Evolutionary conservation across 352 stramenopile genomes (phyloP).

Genomic region (Phytophthora ramorum): DNA sequence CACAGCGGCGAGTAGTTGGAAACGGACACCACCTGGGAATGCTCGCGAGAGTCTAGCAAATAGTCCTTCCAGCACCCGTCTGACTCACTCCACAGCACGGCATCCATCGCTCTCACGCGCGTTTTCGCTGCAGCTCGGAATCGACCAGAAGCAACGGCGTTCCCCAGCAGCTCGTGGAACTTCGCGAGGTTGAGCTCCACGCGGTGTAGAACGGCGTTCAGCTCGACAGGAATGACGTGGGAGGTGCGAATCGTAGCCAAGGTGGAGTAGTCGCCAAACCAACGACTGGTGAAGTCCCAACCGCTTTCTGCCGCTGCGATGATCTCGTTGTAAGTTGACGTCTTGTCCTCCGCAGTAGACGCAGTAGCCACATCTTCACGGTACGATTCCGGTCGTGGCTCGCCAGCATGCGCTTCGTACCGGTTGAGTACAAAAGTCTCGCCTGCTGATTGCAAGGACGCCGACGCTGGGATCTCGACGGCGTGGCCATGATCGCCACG

Average conservation of each 20-base stretch:
- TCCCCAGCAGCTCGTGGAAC: conserved; percentile 58
- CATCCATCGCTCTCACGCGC: conserved; percentile 64
- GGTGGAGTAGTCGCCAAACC: conserved; percentile 57
- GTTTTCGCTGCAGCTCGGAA: conserved; percentile 27
- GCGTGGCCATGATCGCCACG: conserved; percentile 57
- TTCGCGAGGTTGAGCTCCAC: conserved; percentile 75
- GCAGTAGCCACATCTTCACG: conserved; percentile 69
- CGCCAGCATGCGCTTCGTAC: conserved; percentile 66
- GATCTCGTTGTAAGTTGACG: conserved; percentile 78
- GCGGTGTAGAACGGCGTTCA: conserved; percentile 86
- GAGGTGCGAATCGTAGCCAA: conserved; percentile 63
- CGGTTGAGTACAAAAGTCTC: conserved; percentile 68
- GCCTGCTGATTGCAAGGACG: neutral
- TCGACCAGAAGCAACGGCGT: conserved; percentile 39
- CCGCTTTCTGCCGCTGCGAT: conserved; percentile 84
- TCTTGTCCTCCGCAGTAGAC: conserved; percentile 29
- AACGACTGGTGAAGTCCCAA: conserved; percentile 91
- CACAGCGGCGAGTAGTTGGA: conserved; percentile 81
- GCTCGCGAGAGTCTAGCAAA: conserved; percentile 50
- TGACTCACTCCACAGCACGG: conserved; percentile 69
- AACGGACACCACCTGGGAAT: conserved; percentile 59
- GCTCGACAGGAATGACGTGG: conserved; percentile 78
- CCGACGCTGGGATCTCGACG: conserved; percentile 42
- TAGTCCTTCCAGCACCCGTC: conserved; percentile 75
- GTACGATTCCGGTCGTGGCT: conserved; percentile 88